These are phyloP conservation scores for Microbotryomycetes sp. DNA, from an alignment of 1,284 basidiomycete species.

Conservation along the genomic window DNA sequence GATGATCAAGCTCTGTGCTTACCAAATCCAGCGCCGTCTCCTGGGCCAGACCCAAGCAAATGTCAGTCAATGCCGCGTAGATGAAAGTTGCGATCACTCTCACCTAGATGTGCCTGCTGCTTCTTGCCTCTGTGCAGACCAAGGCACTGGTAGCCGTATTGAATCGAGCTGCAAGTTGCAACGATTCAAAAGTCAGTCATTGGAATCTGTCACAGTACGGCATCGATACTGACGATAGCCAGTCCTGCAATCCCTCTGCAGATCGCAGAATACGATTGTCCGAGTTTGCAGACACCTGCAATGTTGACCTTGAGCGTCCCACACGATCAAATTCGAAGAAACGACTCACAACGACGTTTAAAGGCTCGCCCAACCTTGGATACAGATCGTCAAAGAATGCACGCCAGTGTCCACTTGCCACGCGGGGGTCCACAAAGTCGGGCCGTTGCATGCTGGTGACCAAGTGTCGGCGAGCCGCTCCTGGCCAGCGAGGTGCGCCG, in stretches of 20 bases:
- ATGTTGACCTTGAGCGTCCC: no score
- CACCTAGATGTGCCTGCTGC: not conserved
- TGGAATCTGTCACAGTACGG: no score
- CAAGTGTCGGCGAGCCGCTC: no score
- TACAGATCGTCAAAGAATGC: not conserved
- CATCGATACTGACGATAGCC: not conserved
- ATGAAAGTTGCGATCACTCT: not conserved
- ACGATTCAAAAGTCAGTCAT: no score
- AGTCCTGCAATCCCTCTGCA: not conserved
- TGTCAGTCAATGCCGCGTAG: not conserved
- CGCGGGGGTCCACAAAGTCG: not conserved
- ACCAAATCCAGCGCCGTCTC: not conserved
- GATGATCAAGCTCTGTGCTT: no score
- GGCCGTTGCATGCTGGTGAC: not conserved
- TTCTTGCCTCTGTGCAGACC: not conserved
- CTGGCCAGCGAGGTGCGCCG: no score
- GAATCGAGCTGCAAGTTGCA: no score
- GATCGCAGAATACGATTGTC: no score
- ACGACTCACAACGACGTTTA: not conserved
- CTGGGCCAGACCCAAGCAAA: no score
- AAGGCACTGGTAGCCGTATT: not conserved
- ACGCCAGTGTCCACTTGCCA: not conserved
- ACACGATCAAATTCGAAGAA: no score
- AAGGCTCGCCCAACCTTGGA: not conserved
- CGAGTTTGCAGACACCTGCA: no score